These are phyloP conservation scores for Alternaria longipes DNA, from an alignment of 2,329 filamentous ascomycete genomes.

Conservation along the genomic window DNA sequence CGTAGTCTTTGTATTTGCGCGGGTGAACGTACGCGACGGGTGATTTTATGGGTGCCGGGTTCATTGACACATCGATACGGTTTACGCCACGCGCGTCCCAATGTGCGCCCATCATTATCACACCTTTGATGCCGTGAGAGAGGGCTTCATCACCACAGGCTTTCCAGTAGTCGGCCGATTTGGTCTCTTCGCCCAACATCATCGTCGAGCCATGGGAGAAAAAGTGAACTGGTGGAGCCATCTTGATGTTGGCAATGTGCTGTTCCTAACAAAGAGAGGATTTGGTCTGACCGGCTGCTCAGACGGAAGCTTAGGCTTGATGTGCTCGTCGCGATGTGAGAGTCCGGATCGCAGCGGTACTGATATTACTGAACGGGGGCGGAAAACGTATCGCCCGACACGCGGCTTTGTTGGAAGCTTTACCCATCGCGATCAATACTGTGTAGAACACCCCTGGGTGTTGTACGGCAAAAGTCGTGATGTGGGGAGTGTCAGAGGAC, in stretches of 20 bases:
- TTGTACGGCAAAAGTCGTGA: conserved; percentile 18
- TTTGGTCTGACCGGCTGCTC: not conserved
- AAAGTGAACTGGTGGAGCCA: conserved; percentile 67
- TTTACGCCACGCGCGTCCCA: conserved; percentile 67
- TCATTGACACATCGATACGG: conserved; percentile 68
- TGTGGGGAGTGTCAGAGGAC: conserved; percentile 18
- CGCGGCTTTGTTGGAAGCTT: conserved; percentile 2
- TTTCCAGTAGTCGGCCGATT: conserved; percentile 72
- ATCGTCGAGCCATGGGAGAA: conserved; percentile 77
- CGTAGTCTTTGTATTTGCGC: conserved; percentile 70
- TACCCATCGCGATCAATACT: conserved; percentile 1
- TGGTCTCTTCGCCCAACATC: conserved; percentile 73
- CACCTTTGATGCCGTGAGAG: conserved; percentile 66
- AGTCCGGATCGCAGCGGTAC: not conserved
- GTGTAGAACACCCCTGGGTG: not conserved
- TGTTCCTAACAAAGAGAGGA: not conserved
- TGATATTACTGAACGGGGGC: not conserved
- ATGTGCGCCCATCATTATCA: conserved; percentile 75
- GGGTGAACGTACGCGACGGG: conserved; percentile 74
- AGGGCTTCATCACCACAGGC: conserved; percentile 70
- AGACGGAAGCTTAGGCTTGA: not conserved
- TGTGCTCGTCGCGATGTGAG: not conserved
- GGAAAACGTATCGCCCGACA: not conserved
- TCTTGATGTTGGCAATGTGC: conserved; percentile 11
- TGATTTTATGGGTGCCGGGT: conserved; percentile 67